Conservation (phyloP, 768 basidiomycete genomes). For the Tricholoma hemisulphureum region DNA sequence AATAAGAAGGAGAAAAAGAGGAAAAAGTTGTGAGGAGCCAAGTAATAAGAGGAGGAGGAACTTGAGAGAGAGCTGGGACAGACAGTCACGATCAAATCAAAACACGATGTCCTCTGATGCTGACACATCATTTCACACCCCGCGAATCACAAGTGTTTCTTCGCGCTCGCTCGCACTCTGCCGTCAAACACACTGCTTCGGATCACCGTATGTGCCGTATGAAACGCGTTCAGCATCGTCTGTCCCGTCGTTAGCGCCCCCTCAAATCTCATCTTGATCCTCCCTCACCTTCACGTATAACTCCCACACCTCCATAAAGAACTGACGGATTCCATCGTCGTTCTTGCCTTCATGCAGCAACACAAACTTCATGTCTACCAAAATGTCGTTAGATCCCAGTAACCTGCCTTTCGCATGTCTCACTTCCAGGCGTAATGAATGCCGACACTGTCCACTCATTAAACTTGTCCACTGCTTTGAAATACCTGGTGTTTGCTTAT, state of each 20-base stretch:
- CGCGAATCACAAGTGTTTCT: constrained; percentile 62
- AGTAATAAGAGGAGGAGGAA: constrained; percentile 27
- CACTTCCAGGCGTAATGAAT: constrained; percentile 93
- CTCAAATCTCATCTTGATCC: background rate
- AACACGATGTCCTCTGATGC: constrained; percentile 18
- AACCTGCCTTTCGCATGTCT: constrained; percentile 28
- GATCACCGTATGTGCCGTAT: constrained; percentile 83
- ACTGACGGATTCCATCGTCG: constrained; percentile 91
- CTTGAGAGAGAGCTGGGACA: constrained; percentile 32
- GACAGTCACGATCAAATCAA: constrained; percentile 30
- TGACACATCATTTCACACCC: constrained; percentile 19
- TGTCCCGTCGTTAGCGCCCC: constrained; percentile 29
- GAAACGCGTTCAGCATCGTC: constrained; percentile 95
- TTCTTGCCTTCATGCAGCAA: constrained; percentile 94
- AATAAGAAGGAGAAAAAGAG: constrained; percentile 17
- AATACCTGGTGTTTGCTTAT: constrained; percentile 64
- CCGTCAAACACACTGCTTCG: constrained; percentile 79
- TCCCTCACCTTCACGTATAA: constrained; percentile 87
- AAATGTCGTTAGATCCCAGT: constrained; percentile 17
- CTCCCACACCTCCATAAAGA: constrained; percentile 97
- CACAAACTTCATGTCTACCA: constrained; percentile 89
- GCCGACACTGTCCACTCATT: constrained; percentile 99
- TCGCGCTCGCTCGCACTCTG: constrained; percentile 82
- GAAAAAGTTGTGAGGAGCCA: constrained; percentile 29
- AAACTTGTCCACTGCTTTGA: constrained; percentile 94